Conservation (phyloP, 2,329 filamentous ascomycete species). For the Curvularia sp. region DNA sequence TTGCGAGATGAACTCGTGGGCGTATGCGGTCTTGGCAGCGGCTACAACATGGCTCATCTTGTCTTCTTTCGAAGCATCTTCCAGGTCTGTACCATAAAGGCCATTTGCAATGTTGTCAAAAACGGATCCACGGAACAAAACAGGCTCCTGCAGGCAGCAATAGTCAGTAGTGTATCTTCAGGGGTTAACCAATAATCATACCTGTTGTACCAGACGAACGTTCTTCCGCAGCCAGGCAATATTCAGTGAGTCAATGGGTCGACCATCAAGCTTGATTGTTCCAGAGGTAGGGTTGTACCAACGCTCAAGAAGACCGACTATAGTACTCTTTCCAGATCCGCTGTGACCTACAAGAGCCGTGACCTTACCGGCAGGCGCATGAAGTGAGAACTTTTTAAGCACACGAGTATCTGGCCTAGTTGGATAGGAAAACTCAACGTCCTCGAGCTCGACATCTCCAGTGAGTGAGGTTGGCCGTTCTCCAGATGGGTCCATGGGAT, state of each 20-base stretch:
- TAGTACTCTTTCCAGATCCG: constrained; percentile 90
- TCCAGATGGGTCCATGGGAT: constrained; percentile 20
- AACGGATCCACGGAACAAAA: constrained; percentile 87
- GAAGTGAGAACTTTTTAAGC: constrained; percentile 62
- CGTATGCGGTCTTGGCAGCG: constrained; percentile 80
- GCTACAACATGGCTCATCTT: constrained; percentile 75
- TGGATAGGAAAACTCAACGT: constrained; percentile 91
- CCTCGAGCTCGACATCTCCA: constrained; percentile 70
- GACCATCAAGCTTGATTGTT: constrained; percentile 69
- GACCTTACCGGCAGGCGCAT: constrained; percentile 61
- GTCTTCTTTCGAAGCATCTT: constrained; percentile 69
- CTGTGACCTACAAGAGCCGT: constrained; percentile 65
- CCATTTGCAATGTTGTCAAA: constrained; percentile 87
- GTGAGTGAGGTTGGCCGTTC: constrained; percentile 11
- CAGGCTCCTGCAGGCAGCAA: constrained; percentile 85
- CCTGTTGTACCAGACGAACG: constrained; percentile 67
- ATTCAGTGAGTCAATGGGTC: constrained; percentile 60
- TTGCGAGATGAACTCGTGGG: constrained; percentile 83
- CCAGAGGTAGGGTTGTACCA: constrained; percentile 87
- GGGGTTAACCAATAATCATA: background rate
- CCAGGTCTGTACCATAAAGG: constrained; percentile 80
- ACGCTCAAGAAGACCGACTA: constrained; percentile 87
- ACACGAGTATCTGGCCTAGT: constrained; percentile 81
- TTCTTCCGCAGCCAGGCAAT: constrained; percentile 61
- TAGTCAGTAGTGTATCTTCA: background rate